Base-by-base conservation (phyloP, 331 rosid genomes). In the Malus hybrid region DNA sequence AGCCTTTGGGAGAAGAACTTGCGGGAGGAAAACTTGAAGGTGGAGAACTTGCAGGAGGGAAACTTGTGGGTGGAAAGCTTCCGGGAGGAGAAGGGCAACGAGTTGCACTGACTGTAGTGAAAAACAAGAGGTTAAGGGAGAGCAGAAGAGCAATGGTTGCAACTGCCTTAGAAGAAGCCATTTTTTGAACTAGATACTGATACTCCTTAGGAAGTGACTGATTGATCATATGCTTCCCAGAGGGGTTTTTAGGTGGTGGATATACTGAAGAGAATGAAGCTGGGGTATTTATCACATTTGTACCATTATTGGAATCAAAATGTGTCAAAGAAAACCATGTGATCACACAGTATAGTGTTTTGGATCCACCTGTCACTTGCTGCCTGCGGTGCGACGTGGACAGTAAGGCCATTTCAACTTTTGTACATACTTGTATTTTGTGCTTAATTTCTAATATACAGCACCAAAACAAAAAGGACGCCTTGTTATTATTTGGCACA, bases 101-200 rank as follows among this genome's bases (percentile, higher is more conserved):
- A 24, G 83, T 65, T 9, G 22, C 60, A 42, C 65, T 67, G 22
- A 76, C 83, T 61, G 74, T 10, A 0, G 80, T 74, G 78, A 65
- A 79, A 50, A 83, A 70, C n/a, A 79, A 73, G 10, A 76, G 69
- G 79, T 75, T 72, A 31, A 76, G 73, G 20, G 76, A 71, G 50
- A 79, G 70, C 4, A 83, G 72, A 33, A 79, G 46, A 71, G 83
- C 78, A 16, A 28, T 55, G 11, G 74, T 63, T 59, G 70, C 15
- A 36, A 65, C 67, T 61, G 76, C 67, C 50, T 46, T 81, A 2
- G 67, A 68, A 56, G 76, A 73, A 63, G 79, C 79, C 85, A 82
- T 82, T 78, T 56, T 39, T 5, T 27, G 61, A 48, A 44, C 52
- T 44, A 44, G 16, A 44, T 44, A 44, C 20, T 46, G 6, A 39